A percentile compares a stretch with the other conserved stretches of the same genome.
Conservation (phyloP, 2,329 filamentous ascomycete species). For the Cercospora sp. region DNA sequence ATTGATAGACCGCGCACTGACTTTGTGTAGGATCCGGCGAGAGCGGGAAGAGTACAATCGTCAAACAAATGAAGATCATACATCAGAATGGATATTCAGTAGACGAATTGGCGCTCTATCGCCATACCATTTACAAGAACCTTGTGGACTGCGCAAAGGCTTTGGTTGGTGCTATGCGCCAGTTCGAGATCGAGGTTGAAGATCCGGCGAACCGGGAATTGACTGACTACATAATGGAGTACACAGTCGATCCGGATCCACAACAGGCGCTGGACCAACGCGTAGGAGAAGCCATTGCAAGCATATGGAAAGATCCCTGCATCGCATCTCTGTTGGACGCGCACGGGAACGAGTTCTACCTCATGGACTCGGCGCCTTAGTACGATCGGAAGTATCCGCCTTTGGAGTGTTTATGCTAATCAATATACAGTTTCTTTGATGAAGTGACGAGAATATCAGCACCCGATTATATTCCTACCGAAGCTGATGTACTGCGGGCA, state of each 20-base stretch:
- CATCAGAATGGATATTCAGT: conserved; percentile 96
- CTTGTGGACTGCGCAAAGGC: conserved; percentile 94
- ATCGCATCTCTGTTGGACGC: conserved; percentile 76
- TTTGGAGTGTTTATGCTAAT: conserved; percentile 18
- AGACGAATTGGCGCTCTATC: conserved; percentile 91
- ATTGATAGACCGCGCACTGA: conserved; percentile 18
- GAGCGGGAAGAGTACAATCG: conserved; percentile 98
- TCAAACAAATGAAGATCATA: conserved; percentile 99
- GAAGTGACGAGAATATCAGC: conserved; percentile 82
- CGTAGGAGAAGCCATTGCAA: conserved; percentile 78
- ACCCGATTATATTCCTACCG: conserved; percentile 83
- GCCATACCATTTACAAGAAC: conserved; percentile 97
- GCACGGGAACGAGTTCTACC: conserved; percentile 94
- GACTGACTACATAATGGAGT: conserved; percentile 79
- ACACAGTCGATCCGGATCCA: conserved; percentile 86
- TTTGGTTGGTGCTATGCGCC: conserved; percentile 84
- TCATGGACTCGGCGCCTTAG: conserved; percentile 99
- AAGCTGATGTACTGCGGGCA: conserved; percentile 92
- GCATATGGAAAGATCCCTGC: conserved; percentile 86
- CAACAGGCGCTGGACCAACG: conserved; percentile 78
- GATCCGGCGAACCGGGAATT: conserved; percentile 70
- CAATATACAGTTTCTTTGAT: conserved; percentile 78
- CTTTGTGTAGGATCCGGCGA: conserved; percentile 77
- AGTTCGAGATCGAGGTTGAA: conserved; percentile 81
- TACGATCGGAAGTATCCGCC: conserved; percentile 43